These are phyloP conservation scores for Aspergillus heteromorphus DNA, from an alignment of 495 filamentous ascomycete genomes.

Conservation along the genomic window DNA sequence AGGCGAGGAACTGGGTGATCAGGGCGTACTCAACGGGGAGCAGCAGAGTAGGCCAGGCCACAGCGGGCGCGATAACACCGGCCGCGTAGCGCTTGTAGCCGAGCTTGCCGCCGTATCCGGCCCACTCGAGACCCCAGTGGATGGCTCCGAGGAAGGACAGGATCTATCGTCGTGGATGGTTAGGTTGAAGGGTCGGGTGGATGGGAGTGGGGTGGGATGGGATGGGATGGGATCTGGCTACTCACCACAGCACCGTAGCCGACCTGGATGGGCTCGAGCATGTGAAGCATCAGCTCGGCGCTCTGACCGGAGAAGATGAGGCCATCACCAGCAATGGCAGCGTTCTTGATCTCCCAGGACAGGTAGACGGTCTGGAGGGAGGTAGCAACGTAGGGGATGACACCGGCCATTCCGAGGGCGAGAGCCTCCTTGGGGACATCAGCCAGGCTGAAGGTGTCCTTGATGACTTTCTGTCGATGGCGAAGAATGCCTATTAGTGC, in stretches of 20 bases:
- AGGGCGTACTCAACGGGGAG: constrained; percentile 84
- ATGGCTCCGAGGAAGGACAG: constrained; percentile 94
- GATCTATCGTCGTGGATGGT: constrained; percentile 47
- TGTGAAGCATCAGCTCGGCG: constrained; percentile 66
- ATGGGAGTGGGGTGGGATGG: too few species aligned
- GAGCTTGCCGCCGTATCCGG: constrained; percentile 64
- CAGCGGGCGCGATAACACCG: constrained; percentile 73
- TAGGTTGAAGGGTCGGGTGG: too few species aligned
- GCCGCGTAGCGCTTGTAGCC: constrained; percentile 75
- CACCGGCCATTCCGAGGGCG: constrained; percentile 78
- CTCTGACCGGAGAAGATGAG: constrained; percentile 63
- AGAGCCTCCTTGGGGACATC: constrained; percentile 78
- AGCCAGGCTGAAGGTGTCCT: constrained; percentile 77
- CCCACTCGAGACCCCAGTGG: constrained; percentile 89
- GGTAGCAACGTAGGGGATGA: constrained; percentile 84
- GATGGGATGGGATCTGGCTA: constrained; percentile 9
- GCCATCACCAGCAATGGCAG: constrained; percentile 52
- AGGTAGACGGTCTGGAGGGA: constrained; percentile 84
- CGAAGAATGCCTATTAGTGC: background rate
- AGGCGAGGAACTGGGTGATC: constrained; percentile 83
- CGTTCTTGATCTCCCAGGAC: constrained; percentile 71
- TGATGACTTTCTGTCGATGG: constrained; percentile 62
- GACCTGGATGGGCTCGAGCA: constrained; percentile 86
- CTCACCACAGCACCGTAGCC: constrained; percentile 88
- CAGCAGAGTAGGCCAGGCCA: constrained; percentile 91